Percentiles rank a stretch among this genome's conserved stretches.
Conservation (phyloP, 2,329 filamentous ascomycete species). For the Plenodomus lindquistii region DNA sequence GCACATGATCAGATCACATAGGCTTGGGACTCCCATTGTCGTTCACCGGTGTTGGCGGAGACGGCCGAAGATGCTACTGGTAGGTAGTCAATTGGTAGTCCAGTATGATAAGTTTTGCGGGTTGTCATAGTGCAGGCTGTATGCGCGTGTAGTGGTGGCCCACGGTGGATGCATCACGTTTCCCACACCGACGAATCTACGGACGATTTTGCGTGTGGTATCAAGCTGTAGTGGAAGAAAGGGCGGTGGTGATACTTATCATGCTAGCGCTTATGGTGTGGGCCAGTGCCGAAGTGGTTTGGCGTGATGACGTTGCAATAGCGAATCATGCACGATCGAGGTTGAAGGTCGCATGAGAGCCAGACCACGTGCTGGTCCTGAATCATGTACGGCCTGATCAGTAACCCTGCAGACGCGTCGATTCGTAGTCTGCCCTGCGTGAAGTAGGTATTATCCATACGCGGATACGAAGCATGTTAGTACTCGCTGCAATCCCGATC, state of each 20-base stretch:
- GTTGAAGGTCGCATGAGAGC: background rate
- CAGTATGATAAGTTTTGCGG: constrained; percentile 4
- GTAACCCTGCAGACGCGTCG: background rate
- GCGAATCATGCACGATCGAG: background rate
- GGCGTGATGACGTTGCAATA: constrained; percentile 21
- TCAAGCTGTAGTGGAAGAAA: constrained; percentile 9
- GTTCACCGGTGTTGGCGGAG: constrained; percentile 16
- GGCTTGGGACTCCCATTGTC: constrained; percentile 10
- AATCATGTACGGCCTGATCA: background rate
- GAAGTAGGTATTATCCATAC: background rate
- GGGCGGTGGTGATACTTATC: constrained; percentile 30
- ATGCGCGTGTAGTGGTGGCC: constrained; percentile 5
- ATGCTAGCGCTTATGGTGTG: constrained; percentile 4
- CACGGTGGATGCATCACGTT: constrained; percentile 17
- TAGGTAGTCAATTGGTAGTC: too few relatives aligned
- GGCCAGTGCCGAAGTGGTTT: constrained; percentile 12
- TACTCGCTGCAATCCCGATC: constrained; percentile 2
- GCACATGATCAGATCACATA: constrained; percentile 11
- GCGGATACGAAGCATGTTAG: background rate
- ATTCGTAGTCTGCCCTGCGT: background rate
- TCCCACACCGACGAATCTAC: constrained; percentile 36
- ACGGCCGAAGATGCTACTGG: constrained; percentile 9
- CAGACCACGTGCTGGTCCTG: background rate
- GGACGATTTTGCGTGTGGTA: constrained; percentile 18
- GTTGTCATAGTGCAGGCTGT: constrained; percentile 7